These are phyloP conservation scores for Gossypium raimondii DNA, from an alignment of 345 rosid genomes.

Conservation along the genomic window DNA sequence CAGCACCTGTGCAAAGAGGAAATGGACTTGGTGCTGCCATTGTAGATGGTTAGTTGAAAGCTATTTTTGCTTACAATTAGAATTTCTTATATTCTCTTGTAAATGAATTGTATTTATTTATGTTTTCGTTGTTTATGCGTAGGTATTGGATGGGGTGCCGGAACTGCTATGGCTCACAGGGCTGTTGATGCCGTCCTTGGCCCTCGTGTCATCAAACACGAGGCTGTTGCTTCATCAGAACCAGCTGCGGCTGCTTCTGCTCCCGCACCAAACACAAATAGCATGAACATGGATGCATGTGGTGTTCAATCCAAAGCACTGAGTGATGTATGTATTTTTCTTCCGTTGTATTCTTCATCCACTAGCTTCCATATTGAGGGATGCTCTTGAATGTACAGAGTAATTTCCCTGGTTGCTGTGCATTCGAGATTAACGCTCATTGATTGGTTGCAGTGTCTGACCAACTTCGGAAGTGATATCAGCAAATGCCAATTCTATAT, in stretches of 20 bases:
- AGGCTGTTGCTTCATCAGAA: constrained; percentile 33
- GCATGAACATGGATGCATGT: constrained; percentile 36
- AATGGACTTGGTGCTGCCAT: constrained; percentile 18
- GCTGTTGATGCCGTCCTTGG: constrained; percentile 46
- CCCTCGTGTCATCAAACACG: constrained; percentile 45
- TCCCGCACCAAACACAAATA: constrained; percentile 13
- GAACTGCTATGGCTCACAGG: constrained; percentile 44
- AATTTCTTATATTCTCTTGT: not conserved
- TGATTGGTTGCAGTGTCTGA: constrained; percentile 33
- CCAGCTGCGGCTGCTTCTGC: constrained; percentile 18
- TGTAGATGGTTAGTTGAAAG: constrained; percentile 23
- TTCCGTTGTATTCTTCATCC: not conserved
- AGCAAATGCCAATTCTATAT: constrained; percentile 52
- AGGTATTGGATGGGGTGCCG: constrained; percentile 46
- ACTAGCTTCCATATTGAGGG: not conserved
- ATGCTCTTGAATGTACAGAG: too few species aligned
- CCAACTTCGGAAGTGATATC: constrained; percentile 35
- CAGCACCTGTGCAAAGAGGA: constrained; percentile 11
- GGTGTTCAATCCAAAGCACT: constrained; percentile 38
- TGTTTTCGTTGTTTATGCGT: not conserved
- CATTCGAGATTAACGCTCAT: not conserved
- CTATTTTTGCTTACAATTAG: not conserved
- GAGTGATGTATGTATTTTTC: constrained; percentile 33
- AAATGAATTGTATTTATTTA: not conserved
- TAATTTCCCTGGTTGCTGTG: not conserved